phyloP scores from a whole-genome alignment of 2,329 filamentous ascomycete species.

The Ambrosiella xylebori region DNA sequence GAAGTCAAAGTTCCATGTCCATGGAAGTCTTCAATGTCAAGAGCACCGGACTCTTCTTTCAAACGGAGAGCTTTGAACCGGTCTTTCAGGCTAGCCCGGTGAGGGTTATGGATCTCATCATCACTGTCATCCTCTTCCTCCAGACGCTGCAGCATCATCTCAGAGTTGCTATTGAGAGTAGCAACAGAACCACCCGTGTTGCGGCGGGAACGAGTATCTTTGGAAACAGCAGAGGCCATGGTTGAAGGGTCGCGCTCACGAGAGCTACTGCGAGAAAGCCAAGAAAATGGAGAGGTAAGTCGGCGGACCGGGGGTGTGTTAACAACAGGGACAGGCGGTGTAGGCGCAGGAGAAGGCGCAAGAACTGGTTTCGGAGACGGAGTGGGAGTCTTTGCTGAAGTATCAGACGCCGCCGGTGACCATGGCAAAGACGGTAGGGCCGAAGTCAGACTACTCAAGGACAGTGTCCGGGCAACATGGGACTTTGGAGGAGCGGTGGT shows the following conservation, averaged over 20 bases:
- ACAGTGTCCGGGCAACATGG: constrained; percentile 31
- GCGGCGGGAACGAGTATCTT: constrained; percentile 28
- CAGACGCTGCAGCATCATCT: constrained; percentile 60
- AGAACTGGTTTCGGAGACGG: constrained; percentile 21
- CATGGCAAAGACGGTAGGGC: constrained; percentile 57
- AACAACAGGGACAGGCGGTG: constrained; percentile 15
- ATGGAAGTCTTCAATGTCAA: constrained; percentile 34
- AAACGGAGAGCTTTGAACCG: constrained; percentile 62
- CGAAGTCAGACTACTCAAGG: constrained; percentile 53
- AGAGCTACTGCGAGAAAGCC: constrained; percentile 46
- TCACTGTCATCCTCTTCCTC: constrained; percentile 46
- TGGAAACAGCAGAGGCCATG: constrained; percentile 33
- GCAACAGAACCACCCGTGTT: constrained; percentile 69
- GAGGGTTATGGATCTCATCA: constrained; percentile 20
- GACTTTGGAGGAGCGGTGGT: constrained; percentile 10
- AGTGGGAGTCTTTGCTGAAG: constrained; percentile 28
- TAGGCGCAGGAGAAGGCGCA: constrained; percentile 16
- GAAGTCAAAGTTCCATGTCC: constrained; percentile 23
- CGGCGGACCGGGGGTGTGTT: constrained; percentile 40
- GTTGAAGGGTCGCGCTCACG: constrained; percentile 28
- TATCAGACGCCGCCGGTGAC: constrained; percentile 38
- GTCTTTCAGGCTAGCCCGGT: constrained; percentile 49
- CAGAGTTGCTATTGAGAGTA: constrained; percentile 63
- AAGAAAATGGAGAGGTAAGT: constrained; percentile 73
- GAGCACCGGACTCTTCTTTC: constrained; percentile 51